Evolutionary conservation across 768 basidiomycete genomes (phyloP).

Genomic region (Grammothele lineata): DNA sequence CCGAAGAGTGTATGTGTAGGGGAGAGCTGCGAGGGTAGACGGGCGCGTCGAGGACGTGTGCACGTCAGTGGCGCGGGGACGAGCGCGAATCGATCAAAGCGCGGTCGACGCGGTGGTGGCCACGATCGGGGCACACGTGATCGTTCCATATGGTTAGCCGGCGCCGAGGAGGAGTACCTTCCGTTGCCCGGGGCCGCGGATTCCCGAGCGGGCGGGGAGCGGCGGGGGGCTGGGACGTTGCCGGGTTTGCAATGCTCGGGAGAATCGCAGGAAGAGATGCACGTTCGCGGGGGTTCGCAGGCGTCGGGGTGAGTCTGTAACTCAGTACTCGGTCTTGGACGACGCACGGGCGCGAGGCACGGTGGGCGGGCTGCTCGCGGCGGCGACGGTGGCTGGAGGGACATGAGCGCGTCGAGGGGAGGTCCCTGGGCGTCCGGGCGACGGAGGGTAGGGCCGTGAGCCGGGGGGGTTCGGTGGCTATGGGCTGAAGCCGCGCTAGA

Average conservation of each 20-base stretch:
- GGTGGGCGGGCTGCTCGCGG: no score
- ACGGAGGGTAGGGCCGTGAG: no score
- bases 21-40: neutral
- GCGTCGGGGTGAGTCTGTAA: constrained; percentile 4
- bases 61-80: no score
- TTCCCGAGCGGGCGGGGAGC: constrained; percentile 1
- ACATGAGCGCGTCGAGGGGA: no score
- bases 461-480: no score
- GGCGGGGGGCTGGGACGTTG: constrained; percentile 1
- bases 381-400: no score
- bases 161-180: constrained; percentile 1
- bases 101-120: neutral
- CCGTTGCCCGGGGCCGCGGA: constrained; percentile 4
- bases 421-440: no score
- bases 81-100: no score
- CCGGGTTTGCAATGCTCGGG: constrained; percentile 6
- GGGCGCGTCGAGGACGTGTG: neutral
- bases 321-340: constrained; percentile 1
- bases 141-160: constrained; percentile 17
- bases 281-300: neutral
- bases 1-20: no score
- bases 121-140: constrained; percentile 13
- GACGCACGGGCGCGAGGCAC: no score
- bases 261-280: constrained; percentile 5
- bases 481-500: no score